These are phyloP conservation scores for Talaromyces proteolyticus DNA, from an alignment of 495 filamentous ascomycete genomes.

Conservation along the genomic window DNA sequence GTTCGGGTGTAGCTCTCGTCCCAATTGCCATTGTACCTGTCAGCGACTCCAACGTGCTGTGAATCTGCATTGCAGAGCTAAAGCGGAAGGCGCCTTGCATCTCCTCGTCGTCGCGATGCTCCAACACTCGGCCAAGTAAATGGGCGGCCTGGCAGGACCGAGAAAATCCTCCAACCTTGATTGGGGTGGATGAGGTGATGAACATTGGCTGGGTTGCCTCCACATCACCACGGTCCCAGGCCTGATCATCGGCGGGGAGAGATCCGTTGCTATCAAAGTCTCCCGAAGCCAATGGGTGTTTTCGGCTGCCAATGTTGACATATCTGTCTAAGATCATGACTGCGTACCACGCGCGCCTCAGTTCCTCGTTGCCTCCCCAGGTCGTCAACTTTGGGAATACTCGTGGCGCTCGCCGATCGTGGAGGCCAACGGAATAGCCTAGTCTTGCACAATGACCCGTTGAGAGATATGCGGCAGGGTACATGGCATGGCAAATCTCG, in stretches of 20 bases:
- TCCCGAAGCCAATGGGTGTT: not conserved
- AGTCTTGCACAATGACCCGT: conserved; percentile 22
- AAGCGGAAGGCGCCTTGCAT: conserved; percentile 1
- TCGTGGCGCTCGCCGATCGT: conserved; percentile 8
- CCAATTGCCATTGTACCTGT: not conserved
- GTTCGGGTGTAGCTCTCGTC: not conserved
- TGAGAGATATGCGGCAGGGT: conserved; percentile 23
- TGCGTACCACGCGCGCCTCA: conserved; percentile 43
- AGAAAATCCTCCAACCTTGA: not conserved
- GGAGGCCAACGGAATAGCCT: conserved; percentile 35
- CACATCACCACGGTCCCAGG: not conserved
- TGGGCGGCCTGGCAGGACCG: conserved; percentile 2
- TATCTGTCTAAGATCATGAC: conserved; percentile 38
- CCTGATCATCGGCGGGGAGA: not conserved
- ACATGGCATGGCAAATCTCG: conserved; percentile 23
- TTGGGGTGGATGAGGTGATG: not conserved
- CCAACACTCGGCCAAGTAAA: not conserved
- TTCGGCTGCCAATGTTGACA: not conserved
- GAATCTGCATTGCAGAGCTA: not conserved
- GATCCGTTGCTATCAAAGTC: not conserved
- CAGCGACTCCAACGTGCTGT: not conserved
- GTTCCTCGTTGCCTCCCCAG: conserved; percentile 36
- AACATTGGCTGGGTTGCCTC: not conserved
- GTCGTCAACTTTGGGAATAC: not conserved
- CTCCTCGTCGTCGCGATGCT: not conserved